Evolutionary conservation across 2,329 filamentous ascomycete species (phyloP), one percentile per base, ranked within the genome.

Genomic region (Botrytis elliptica): DNA sequence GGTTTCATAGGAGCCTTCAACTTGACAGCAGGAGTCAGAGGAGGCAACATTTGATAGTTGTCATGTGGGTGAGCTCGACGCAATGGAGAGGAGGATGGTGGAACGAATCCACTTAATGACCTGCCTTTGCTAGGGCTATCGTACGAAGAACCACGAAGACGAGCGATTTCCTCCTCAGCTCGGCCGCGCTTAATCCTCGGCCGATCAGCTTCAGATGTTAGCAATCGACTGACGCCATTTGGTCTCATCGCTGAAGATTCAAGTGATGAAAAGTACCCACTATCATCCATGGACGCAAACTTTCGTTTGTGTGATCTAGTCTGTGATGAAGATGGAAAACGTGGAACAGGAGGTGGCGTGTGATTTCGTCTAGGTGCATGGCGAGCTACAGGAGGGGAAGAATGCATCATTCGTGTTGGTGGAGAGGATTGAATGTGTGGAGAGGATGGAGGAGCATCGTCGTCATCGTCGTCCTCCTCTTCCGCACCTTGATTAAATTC

Each of bases 181-280:
- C 95, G 92, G 44, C 95, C 95, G 75, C 93, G 92, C 85, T 95
- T 97, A 79, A 94, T 91, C 72, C 90, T 89, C 68, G 92, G 92
- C n/a, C 91, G 90, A 78, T 94, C 92, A 70, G 91, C 88, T 79
- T 97, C 94, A 0, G 93, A 95, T 6, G 91, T 93, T 62, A 94
- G 86, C 29, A 93, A 86, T 73, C 89, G 86, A 25, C 73, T 85
- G 75, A 88, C 86, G 76, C 89, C 88, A 76, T 91, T 90, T 66
- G 92, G 90, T 74, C 95, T 89, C 81, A 93, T 88, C 22, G 88
- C 94, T 0, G 96, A 98, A 4, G 96, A 98, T 78, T 98, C 95
- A 29, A 98, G 87, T 0, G 95, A 98, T 1, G 96, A 98, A 81
- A 97, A 97, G 83, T 98, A 99, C 59, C 96, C 96, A 81, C 95